phyloP scores from a whole-genome alignment of 177 flowering plant species.

The Telopea speciosissima region DNA sequence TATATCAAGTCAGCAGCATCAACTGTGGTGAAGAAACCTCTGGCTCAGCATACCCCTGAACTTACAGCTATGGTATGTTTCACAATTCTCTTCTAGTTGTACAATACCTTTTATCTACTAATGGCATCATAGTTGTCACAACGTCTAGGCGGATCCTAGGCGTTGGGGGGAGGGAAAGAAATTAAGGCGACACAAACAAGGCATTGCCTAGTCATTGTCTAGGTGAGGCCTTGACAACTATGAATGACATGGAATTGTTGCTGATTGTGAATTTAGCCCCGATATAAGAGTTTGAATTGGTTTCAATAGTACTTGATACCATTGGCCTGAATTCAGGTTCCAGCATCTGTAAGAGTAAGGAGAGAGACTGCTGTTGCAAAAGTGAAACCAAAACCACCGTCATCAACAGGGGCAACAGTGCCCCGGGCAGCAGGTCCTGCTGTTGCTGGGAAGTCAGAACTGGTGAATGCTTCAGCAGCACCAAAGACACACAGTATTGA shows the following conservation, averaged over 20 bases:
- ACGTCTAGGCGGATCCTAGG: too few species aligned
- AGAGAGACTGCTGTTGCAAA: slow-evolving; percentile 69
- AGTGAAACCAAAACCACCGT: slow-evolving; percentile 55
- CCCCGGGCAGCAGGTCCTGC: slow-evolving; percentile 17
- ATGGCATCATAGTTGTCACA: background rate
- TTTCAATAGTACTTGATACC: background rate
- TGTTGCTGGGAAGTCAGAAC: slow-evolving; percentile 33
- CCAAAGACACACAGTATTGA: slow-evolving; percentile 72
- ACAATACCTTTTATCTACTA: background rate
- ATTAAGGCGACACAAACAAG: too few species aligned
- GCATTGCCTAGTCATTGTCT: too few species aligned
- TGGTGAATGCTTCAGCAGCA: slow-evolving; percentile 35
- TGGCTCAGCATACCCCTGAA: slow-evolving; percentile 98
- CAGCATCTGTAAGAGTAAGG: slow-evolving; percentile 96
- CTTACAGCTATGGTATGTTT: slow-evolving; percentile 91
- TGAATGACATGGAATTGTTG: background rate
- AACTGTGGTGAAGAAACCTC: slow-evolving; percentile 95
- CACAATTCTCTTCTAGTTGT: background rate
- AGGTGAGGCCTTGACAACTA: too few species aligned
- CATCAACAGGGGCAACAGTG: slow-evolving; percentile 22
- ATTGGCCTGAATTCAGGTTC: slow-evolving; percentile 47
- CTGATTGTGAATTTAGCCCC: background rate
- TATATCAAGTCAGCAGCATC: slow-evolving; percentile 95
- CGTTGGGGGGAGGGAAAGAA: too few species aligned
- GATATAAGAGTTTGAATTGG: background rate